Percentiles rank a stretch among this genome's conserved stretches.
phyloP scores from a whole-genome alignment of 805 yeast genomes.

The Saturnispora bothae region DNA sequence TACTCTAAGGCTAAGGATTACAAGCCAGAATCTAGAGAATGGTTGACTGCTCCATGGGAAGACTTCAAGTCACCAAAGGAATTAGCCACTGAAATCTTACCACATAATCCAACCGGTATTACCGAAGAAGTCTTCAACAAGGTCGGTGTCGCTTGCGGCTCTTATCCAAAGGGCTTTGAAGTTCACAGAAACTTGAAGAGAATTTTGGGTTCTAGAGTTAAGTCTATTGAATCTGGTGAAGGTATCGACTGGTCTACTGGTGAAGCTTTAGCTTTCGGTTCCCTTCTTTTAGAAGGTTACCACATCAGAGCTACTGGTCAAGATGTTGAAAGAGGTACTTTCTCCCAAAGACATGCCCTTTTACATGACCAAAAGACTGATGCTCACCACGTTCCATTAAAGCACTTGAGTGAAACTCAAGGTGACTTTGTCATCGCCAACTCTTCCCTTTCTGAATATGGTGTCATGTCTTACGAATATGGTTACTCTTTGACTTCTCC shows the following conservation, averaged over 20 bases:
- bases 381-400: constrained; percentile 73
- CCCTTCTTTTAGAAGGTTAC: constrained; percentile 84
- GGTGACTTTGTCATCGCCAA: constrained; percentile 82
- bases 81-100: constrained; percentile 88
- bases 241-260: constrained; percentile 99
- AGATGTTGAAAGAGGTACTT: constrained; percentile 99
- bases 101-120: constrained; percentile 93
- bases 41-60: constrained; percentile 99
- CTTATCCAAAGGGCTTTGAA: constrained; percentile 80
- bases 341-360: constrained; percentile 98
- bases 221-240: constrained; percentile 73
- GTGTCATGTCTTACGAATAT: constrained; percentile 98
- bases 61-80: constrained; percentile 97
- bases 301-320: constrained; percentile 97
- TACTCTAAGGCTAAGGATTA: constrained; percentile 83
- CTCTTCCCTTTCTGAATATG: constrained; percentile 96
- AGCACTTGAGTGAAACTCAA: constrained; percentile 68
- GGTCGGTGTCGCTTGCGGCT: constrained; percentile 68
- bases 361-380: constrained; percentile 92
- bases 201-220: constrained; percentile 78
- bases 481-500: constrained; percentile 98
- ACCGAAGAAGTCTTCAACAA: constrained; percentile 58
- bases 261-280: constrained; percentile 96
- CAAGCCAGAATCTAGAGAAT: constrained; percentile 85
- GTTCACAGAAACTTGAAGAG: constrained; percentile 94